Evolutionary conservation across 2,329 filamentous ascomycete genomes (phyloP).

Genomic region (Pseudocercospora musae): DNA sequence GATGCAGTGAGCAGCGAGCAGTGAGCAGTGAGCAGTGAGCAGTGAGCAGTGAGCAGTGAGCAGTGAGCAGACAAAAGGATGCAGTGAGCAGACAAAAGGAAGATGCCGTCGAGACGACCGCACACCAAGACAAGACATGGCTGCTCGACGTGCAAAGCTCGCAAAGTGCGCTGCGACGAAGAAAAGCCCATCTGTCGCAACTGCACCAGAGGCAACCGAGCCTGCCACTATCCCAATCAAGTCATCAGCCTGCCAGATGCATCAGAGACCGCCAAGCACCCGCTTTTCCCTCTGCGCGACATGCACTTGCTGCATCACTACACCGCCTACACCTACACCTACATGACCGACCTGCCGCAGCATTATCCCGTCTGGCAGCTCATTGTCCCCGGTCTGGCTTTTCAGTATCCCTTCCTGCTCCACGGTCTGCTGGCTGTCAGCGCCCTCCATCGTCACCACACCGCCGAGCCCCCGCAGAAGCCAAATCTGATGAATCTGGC

Average conservation of each 20-base stretch:
- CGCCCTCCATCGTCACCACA: conserved; percentile 18
- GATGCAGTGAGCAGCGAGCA: too few relatives aligned
- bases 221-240: conserved; percentile 20
- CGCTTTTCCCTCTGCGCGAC: conserved; percentile 21
- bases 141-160: conserved; percentile 22
- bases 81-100: background rate
- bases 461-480: conserved; percentile 7
- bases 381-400: conserved; percentile 18
- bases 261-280: conserved; percentile 9
- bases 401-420: conserved; percentile 20
- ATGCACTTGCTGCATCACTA: conserved; percentile 28
- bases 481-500: conserved; percentile 19
- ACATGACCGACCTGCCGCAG: conserved; percentile 14
- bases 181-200: conserved; percentile 24
- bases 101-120: conserved; percentile 17
- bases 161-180: conserved; percentile 24
- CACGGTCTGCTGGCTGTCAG: conserved; percentile 21
- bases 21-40: too few relatives aligned
- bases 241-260: conserved; percentile 7
- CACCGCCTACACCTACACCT: conserved; percentile 15
- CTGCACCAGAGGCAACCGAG: conserved; percentile 22
- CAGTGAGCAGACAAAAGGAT: too few relatives aligned
- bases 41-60: too few relatives aligned
- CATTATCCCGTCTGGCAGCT: conserved; percentile 17
- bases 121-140: conserved; percentile 26